Evolutionary conservation across 2,329 filamentous ascomycete genomes (phyloP), one percentile per base, ranked within the genome.

Genomic region (Trichoderma atroviride): DNA sequence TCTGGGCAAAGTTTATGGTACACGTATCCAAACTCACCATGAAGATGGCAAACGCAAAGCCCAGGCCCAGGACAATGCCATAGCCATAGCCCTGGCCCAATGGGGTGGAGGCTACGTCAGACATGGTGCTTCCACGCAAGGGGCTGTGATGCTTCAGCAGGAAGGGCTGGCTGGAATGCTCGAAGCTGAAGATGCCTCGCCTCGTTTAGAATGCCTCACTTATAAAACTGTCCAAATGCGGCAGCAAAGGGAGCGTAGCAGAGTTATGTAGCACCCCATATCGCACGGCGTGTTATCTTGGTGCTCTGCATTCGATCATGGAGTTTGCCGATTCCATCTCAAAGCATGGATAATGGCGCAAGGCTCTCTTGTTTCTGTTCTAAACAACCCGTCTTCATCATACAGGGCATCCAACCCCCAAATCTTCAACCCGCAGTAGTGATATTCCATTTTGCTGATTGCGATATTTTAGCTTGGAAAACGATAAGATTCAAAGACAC

Each of bases 31-130:
- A 16, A 29, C 73, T 65, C 73, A 83, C 79, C 90, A 92, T 92
- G 71, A 90, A 88, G 70, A 94, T 81, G 50, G 92, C 90, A 80
- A 94, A 94, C 31, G 87, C 85, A 74, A 91, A 88, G 24, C 92
- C 92, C 19, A 94, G 80, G 22, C 92, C 92, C 40, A 94, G 81
- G 62, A 94, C 87, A 73, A 94, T 89, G 75, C 91, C 92, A 86
- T 94, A 94, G 75, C 92, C 92, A 71, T 89, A 90, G 68, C 87
- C 88, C 75, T 91, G 88, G 72, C 80, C 80, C 19, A 87, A 77
- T 35, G 85, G 80, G 27, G 82, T 71, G 27, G 69, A 47, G 19
- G 1, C 50, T 24, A 56, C 37, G 63, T 27, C 56, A n/a, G 68
- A 69, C 68, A 69, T 69, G 61, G 2, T 19, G 40, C 16, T 58